Base-by-base conservation (phyloP, 2,329 filamentous ascomycete genomes). In the Ascochyta pisi region DNA sequence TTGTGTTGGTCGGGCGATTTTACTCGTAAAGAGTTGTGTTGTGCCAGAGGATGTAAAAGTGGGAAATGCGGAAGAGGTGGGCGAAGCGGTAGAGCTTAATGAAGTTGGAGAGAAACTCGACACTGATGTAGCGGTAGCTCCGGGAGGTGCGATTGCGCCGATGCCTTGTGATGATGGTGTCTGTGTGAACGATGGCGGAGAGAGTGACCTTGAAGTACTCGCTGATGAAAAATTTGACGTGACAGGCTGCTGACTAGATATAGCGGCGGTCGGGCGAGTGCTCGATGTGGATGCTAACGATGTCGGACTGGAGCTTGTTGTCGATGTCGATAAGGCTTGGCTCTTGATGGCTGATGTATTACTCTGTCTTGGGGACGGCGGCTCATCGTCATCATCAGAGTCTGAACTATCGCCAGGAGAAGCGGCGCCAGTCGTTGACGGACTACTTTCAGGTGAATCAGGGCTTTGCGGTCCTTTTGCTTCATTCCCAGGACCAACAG, bases 391-490 rank as follows among this genome's bases (percentile, higher is more conserved):
- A 13, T 63, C 54, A 16, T 69, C 58, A 15, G 60, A 58, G 3
- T 57, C 59, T n/a, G 58, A 63, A 12, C 54, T 56, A 8, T 58
- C 60, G 24, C 26, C 44, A 31, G 58, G 50, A 1, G 60, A 62
- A 13, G 48, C 23, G 1, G 26, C 53, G 19, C 60, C 60, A 13
- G 43, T 39, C 1, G 57, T 58, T 2, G 57, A 62, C 3, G 63
- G 59, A 29, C 64, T 68, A 46, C 65, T 67, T 22, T 19, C 37
- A 10, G 59, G 62, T 16, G 68, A 68, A 26, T 66, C 62, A 34
- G 68, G 68, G 41, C 66, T 69, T 26, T 71, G 63, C 16, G 65
- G 62, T 6, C 54, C 54, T 41, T 39, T 51, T 13, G 49, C 57
- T 26, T 60, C 55, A 16, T 48, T 54, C 13, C 49, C 43, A 43